Base-by-base conservation (phyloP, 441 rosid species). In the Adansonia gregorii region DNA sequence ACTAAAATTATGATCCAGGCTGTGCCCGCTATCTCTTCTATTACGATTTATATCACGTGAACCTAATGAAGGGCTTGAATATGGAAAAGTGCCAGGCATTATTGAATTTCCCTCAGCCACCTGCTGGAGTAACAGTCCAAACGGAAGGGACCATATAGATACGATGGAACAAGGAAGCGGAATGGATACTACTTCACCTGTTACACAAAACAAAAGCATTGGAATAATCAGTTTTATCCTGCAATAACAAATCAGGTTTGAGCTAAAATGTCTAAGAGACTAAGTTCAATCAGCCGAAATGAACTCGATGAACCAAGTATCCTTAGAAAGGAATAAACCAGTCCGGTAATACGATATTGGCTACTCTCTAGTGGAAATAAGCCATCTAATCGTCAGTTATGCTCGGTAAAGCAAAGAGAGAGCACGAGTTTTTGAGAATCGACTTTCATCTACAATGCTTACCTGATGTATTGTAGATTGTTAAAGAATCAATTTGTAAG, bases 121-220 rank as follows among this genome's bases (percentile, higher is more conserved):
- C 84, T 88, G 94, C 87, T 91, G 94, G 71, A 96, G 94, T 80
- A 96, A 88, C 75, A 96, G 87, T 82, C 98, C 99, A 86, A 82
- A 90, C 54, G 98, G 98, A 80, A 93, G 94, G 81, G 98, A 88
- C 96, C 98, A 96, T 82, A 96, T 88, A 31, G 99, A 96, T 82
- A 92, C 75, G 82, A 90, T 84, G 55, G 88, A 78, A 65, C 88
- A 85, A 70, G 88, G 84, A 72, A 96, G 92, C 66, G 97, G 94
- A 82, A 96, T 83, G 55, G 89, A 86, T 65, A 88, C 90, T 79
- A 92, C 91, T 87, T 94, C 98, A 61, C 98, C 99, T 94, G 85
- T 79, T 39, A 46, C 54, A 66, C 74, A 72, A 56, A 79, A 67
- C 49, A 67, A 65, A 17, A 52, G 55, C 72, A 55, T 65, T 22